Percentiles rank a stretch among this genome's conserved stretches.
Evolutionary conservation across 371 early-diverging fungal species (phyloP).

Genomic region (Zychaea mexicana): DNA sequence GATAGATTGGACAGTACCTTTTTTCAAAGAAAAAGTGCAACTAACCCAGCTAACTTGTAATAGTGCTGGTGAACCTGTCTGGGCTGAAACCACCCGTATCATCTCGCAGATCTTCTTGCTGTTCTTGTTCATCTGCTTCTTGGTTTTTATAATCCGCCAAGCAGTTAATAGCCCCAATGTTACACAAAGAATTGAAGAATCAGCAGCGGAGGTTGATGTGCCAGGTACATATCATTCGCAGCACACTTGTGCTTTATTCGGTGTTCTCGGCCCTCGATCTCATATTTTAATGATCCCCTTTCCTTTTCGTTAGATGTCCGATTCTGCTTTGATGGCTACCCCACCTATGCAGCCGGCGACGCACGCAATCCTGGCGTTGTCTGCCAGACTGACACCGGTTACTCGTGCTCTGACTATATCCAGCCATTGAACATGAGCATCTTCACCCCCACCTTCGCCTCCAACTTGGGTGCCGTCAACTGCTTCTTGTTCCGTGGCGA

Average conservation of each 20-base stretch:
- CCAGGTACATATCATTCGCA: conserved; percentile 30
- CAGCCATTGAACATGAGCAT: conserved; percentile 39
- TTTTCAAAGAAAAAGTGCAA: neutral
- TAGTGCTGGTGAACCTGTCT: conserved; percentile 53
- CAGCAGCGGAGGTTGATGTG: conserved; percentile 37
- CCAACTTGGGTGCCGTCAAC: conserved; percentile 40
- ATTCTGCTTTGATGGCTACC: conserved; percentile 52
- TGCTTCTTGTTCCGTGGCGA: conserved; percentile 45
- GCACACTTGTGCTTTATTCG: neutral
- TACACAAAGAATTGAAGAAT: conserved; percentile 41
- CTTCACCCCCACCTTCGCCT: conserved; percentile 41
- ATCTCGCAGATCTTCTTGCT: conserved; percentile 43
- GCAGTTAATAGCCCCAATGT: conserved; percentile 52
- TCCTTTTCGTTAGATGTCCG: conserved; percentile 35
- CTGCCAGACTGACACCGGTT: conserved; percentile 46
- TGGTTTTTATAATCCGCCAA: conserved; percentile 51
- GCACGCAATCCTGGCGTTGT: conserved; percentile 36
- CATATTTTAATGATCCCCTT: neutral
- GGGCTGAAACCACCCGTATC: conserved; percentile 54
- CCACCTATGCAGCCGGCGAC: conserved; percentile 17
- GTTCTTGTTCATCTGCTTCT: conserved; percentile 40
- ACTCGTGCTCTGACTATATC: conserved; percentile 31
- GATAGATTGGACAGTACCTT: neutral
- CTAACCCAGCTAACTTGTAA: neutral
- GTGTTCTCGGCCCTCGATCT: conserved; percentile 1